Percentiles rank a stretch among this genome's conserved stretches.
Conservation (phyloP, 176 grass and related monocot species). For the Triticum urartu region DNA sequence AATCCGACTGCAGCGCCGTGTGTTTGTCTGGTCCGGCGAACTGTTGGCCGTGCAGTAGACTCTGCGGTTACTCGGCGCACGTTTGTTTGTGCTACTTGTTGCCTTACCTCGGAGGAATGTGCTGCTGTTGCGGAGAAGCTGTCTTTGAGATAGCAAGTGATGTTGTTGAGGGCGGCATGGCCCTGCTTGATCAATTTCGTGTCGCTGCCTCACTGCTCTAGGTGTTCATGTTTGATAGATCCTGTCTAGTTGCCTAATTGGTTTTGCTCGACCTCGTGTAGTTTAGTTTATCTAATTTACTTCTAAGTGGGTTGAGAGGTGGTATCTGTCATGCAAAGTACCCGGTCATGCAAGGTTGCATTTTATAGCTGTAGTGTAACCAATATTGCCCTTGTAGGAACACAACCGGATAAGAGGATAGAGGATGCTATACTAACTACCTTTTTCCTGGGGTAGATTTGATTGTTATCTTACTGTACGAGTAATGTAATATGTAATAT, state of each 20-base stretch:
- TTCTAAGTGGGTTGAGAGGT: not conserved
- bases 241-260: too few species aligned
- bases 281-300: not conserved
- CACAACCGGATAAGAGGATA: not conserved
- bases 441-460: not conserved
- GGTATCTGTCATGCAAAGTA: not conserved
- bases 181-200: not conserved
- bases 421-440: not conserved
- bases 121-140: not conserved
- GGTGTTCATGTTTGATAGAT: not conserved
- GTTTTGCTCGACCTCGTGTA: not conserved
- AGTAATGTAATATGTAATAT: not conserved
- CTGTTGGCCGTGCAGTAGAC: not conserved
- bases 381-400: not conserved
- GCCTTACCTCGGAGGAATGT: not conserved
- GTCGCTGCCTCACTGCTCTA: not conserved
- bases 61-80: not conserved
- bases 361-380: not conserved
- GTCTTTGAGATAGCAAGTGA: not conserved
- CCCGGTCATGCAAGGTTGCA: not conserved
- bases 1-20: not conserved
- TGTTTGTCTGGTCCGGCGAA: not conserved
- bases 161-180: not conserved
- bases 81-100: not conserved
- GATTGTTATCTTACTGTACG: not conserved